Evolutionary conservation across 2,329 filamentous ascomycete genomes (phyloP), one percentile per base, ranked within the genome.

Genomic region (Fragosphaeria purpurea): DNA sequence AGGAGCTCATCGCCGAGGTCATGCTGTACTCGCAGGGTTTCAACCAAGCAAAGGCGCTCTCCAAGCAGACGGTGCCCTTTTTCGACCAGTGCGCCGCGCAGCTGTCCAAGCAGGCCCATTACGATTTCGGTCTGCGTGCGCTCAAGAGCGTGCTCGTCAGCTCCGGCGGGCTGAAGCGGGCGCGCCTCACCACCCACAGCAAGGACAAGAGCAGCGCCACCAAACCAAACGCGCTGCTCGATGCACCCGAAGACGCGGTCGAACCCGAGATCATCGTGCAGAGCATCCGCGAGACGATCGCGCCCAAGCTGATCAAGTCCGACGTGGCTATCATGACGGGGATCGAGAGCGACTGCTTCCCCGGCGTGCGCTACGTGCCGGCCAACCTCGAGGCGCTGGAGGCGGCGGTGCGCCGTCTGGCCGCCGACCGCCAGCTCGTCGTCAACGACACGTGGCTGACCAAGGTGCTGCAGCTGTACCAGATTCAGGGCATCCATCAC

Each of bases 1-100:
- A 98, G 69, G 94, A 98, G 68, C 85, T 98, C 52, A 99, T 99
- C 69, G 89, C 93, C 38, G 93, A 99, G 72, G 93, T 99, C 61
- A 99, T 98, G 94, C 81, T 99, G 38, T 99, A 96, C 76, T 98
- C 94, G 1, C 93, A 99, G 67, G 93, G 93, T 63, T 99, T 99
- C 75, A 94, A 88, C 61, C 88, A 95, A 66, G 93, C 93, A 38
- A 98, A 97, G 70, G 75, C 84, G 53, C 75, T 99, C 5, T 95
- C 93, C 2, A 93, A 91, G 64, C 89, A 97, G 60, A 94, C 91
- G 1, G 93, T 99, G 31, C 94, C 93, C 0, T 98, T 99, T 76
- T 98, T 99, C 69, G 93, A 98, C 63, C 83, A 86, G 62, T 98
- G 94, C 65, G 75, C 87, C 7, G 76, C 73, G 31, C 79, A 77